phyloP scores from a whole-genome alignment of 495 filamentous ascomycete species.

The Penicillium canariense region DNA sequence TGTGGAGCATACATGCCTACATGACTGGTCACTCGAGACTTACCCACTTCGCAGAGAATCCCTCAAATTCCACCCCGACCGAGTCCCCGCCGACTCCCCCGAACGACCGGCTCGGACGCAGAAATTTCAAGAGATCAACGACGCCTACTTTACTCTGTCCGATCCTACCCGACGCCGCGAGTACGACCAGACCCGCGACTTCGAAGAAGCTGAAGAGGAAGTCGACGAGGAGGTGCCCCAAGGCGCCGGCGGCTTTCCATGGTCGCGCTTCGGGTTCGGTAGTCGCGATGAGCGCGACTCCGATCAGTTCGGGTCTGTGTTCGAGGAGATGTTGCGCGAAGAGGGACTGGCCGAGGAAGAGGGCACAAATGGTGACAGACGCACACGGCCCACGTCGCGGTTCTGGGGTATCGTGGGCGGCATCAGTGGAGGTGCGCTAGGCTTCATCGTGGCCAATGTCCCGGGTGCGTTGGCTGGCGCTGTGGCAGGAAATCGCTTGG shows the following conservation, averaged over 20 bases:
- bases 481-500: slow-evolving; percentile 87
- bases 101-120: slow-evolving; percentile 80
- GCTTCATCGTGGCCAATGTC: slow-evolving; percentile 91
- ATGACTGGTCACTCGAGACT: not conserved
- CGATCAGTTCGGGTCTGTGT: slow-evolving; percentile 84
- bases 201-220: slow-evolving; percentile 49
- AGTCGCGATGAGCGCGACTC: slow-evolving; percentile 53
- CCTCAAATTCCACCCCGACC: slow-evolving; percentile 90
- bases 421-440: slow-evolving; percentile 82
- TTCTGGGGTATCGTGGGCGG: slow-evolving; percentile 89
- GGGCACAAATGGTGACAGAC: slow-evolving; percentile 22
- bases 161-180: slow-evolving; percentile 77
- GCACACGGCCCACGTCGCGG: slow-evolving; percentile 56
- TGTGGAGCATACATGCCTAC: no score
- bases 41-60: slow-evolving; percentile 61
- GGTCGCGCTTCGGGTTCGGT: slow-evolving; percentile 61
- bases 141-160: slow-evolving; percentile 94
- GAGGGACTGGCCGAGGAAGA: slow-evolving; percentile 75
- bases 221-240: slow-evolving; percentile 60
- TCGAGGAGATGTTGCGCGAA: slow-evolving; percentile 97
- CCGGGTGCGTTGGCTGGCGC: slow-evolving; percentile 87
- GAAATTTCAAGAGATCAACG: slow-evolving; percentile 94
- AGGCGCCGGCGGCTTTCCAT: slow-evolving; percentile 53
- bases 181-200: slow-evolving; percentile 74
- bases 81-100: slow-evolving; percentile 79